These are phyloP conservation scores for Mycena maculata DNA, from an alignment of 768 basidiomycete species.

Conservation along the genomic window DNA sequence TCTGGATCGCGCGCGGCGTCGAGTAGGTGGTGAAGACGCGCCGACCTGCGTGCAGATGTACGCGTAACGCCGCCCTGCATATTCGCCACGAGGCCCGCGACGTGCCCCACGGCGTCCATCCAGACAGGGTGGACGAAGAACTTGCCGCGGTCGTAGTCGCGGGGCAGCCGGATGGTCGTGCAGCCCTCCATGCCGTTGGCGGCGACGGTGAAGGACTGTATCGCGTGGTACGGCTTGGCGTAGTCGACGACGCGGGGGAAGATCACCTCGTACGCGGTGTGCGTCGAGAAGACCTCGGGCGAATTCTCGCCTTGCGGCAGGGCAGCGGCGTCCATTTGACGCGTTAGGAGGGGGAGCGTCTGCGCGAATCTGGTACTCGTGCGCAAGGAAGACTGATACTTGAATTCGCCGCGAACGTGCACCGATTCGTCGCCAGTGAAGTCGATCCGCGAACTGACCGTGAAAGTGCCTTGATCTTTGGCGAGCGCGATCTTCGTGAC, in stretches of 20 bases:
- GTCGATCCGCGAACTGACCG: constrained; percentile 54
- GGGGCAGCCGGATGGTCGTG: constrained; percentile 59
- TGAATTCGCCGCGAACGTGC: constrained; percentile 61
- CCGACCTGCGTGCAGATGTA: constrained; percentile 73
- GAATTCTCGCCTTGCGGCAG: constrained; percentile 37
- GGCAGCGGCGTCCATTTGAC: constrained; percentile 45
- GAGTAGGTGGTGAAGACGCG: no score
- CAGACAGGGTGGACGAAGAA: constrained; percentile 67
- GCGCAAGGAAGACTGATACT: constrained; percentile 46
- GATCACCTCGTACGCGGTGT: constrained; percentile 71
- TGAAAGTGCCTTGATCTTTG: constrained; percentile 56
- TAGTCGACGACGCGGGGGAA: constrained; percentile 79
- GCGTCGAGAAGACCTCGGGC: constrained; percentile 63
- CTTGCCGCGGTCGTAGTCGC: constrained; percentile 41
- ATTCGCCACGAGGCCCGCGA: constrained; percentile 77
- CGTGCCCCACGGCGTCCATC: constrained; percentile 75
- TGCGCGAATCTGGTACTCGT: constrained; percentile 52
- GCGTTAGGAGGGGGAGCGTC: constrained; percentile 47
- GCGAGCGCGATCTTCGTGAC: constrained; percentile 53
- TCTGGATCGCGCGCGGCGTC: no score
- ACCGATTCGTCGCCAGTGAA: constrained; percentile 47
- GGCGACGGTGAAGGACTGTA: constrained; percentile 64
- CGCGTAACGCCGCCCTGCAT: constrained; percentile 61
- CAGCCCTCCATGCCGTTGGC: constrained; percentile 60
- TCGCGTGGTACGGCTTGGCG: constrained; percentile 64